A percentile compares a stretch with the other conserved stretches of the same genome.
These are phyloP conservation scores for Suhomyces tanzawaensis DNA, from an alignment of 805 yeast genomes.

Conservation along the genomic window DNA sequence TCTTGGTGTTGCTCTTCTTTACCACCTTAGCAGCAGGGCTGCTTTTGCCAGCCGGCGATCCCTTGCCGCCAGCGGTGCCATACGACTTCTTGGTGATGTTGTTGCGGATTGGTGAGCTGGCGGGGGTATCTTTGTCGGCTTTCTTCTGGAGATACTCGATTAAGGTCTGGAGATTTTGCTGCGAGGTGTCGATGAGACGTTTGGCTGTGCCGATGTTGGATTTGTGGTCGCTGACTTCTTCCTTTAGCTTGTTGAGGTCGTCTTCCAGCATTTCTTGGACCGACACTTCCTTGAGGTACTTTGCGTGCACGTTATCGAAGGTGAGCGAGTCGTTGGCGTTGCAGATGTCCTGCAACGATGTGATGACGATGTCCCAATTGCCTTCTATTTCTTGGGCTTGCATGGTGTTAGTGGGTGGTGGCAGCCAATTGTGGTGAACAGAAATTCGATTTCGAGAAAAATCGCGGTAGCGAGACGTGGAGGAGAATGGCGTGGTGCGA, in stretches of 20 bases:
- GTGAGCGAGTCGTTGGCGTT: slow-evolving; percentile 55
- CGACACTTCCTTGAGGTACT: slow-evolving; percentile 21
- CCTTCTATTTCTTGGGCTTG: slow-evolving; percentile 44
- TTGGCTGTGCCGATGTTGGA: slow-evolving; percentile 54
- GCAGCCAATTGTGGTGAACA: too few species aligned
- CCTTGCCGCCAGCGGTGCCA: slow-evolving; percentile 2
- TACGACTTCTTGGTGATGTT: slow-evolving; percentile 9
- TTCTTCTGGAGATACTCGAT: slow-evolving; percentile 30
- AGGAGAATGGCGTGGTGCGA: too few species aligned
- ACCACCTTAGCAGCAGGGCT: slow-evolving; percentile 4
- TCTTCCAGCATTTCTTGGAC: slow-evolving; percentile 31
- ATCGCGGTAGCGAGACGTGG: too few species aligned
- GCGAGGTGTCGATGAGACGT: slow-evolving; percentile 37
- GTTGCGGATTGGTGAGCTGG: slow-evolving; percentile 4
- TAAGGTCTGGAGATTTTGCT: slow-evolving; percentile 47
- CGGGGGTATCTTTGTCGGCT: slow-evolving; percentile 10
- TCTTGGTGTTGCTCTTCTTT: slow-evolving; percentile 15
- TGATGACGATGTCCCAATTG: slow-evolving; percentile 65
- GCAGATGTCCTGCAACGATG: slow-evolving; percentile 67
- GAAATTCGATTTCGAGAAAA: too few species aligned
- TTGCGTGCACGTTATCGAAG: slow-evolving; percentile 42
- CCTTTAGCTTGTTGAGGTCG: slow-evolving; percentile 40
- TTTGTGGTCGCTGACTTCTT: slow-evolving; percentile 49
- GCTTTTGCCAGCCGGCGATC: slow-evolving; percentile 1
- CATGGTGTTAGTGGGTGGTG: slow-evolving; percentile 4